These are phyloP conservation scores for Laburnicola sp. DNA, from an alignment of 2,329 filamentous ascomycete species.

Conservation along the genomic window DNA sequence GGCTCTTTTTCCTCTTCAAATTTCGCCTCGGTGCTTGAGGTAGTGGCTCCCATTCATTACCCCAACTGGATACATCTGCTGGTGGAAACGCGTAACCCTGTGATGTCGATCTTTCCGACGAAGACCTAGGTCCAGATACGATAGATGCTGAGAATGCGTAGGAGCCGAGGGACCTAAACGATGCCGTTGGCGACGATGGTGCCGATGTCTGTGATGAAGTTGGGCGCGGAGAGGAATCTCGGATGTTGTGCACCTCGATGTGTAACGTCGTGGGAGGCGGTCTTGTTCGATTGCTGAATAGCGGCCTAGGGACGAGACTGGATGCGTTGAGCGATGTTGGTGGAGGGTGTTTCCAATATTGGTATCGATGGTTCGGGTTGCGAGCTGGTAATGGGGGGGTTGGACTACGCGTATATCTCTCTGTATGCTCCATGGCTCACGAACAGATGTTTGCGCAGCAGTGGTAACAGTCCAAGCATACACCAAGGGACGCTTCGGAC, in stretches of 20 bases:
- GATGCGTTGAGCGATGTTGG: slow-evolving; percentile 14
- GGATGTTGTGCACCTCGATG: slow-evolving; percentile 26
- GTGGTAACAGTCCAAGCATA: background rate
- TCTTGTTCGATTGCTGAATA: slow-evolving; percentile 29
- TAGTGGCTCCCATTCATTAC: slow-evolving; percentile 6
- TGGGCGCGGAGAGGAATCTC: slow-evolving; percentile 14
- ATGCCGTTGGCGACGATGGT: slow-evolving; percentile 20
- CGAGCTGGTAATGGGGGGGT: slow-evolving; percentile 10
- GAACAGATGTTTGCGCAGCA: background rate
- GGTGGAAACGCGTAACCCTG: slow-evolving; percentile 16
- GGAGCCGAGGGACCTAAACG: slow-evolving; percentile 19
- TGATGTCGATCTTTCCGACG: slow-evolving; percentile 13
- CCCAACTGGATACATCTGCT: slow-evolving; percentile 8
- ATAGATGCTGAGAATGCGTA: slow-evolving; percentile 20
- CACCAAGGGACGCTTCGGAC: background rate
- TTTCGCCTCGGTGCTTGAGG: slow-evolving; percentile 16
- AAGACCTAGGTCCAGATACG: slow-evolving; percentile 22
- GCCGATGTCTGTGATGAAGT: slow-evolving; percentile 14
- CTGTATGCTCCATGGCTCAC: background rate
- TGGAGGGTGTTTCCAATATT: background rate
- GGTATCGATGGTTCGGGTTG: slow-evolving; percentile 7
- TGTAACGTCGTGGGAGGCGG: slow-evolving; percentile 22
- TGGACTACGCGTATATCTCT: background rate
- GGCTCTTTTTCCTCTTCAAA: slow-evolving; percentile 25
- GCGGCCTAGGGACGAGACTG: slow-evolving; percentile 28